These are phyloP conservation scores for Byssoonygena ceratinophila DNA, from an alignment of 2,329 filamentous ascomycete species.

Conservation along the genomic window DNA sequence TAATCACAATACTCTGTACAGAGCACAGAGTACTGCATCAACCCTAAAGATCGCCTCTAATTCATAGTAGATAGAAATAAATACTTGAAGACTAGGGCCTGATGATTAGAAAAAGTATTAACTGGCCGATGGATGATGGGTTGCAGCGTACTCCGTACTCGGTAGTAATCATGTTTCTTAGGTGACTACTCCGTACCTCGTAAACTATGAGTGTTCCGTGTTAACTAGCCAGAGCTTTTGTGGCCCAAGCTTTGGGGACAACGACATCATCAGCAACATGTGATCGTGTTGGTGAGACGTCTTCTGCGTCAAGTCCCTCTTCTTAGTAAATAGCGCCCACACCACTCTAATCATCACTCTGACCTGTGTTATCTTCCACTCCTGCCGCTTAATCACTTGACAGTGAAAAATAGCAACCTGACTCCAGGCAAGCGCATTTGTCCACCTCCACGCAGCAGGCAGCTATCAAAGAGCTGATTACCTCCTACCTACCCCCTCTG, in stretches of 20 bases:
- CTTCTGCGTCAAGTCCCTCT: background rate
- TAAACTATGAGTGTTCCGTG: no score
- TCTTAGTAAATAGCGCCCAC: no score
- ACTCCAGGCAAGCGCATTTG: background rate
- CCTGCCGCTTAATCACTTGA: background rate
- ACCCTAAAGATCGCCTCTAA: no score
- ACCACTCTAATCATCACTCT: background rate
- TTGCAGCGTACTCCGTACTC: no score
- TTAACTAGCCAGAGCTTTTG: background rate
- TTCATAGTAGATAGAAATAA: no score
- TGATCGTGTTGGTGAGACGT: background rate
- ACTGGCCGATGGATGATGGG: no score
- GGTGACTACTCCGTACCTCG: no score
- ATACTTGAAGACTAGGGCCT: no score
- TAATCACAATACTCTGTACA: no score
- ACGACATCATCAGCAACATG: background rate
- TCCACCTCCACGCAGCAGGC: background rate
- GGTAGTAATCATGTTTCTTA: no score
- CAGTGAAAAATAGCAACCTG: background rate
- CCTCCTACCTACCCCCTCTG: background rate
- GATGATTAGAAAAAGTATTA: no score
- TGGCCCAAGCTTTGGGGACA: background rate
- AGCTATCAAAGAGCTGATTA: background rate
- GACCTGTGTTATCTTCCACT: background rate
- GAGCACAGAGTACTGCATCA: no score